A percentile compares a stretch with the other conserved stretches of the same genome.
Evolutionary conservation across 2,329 filamentous ascomycete species (phyloP).

Genomic region (Cadophora sp.): DNA sequence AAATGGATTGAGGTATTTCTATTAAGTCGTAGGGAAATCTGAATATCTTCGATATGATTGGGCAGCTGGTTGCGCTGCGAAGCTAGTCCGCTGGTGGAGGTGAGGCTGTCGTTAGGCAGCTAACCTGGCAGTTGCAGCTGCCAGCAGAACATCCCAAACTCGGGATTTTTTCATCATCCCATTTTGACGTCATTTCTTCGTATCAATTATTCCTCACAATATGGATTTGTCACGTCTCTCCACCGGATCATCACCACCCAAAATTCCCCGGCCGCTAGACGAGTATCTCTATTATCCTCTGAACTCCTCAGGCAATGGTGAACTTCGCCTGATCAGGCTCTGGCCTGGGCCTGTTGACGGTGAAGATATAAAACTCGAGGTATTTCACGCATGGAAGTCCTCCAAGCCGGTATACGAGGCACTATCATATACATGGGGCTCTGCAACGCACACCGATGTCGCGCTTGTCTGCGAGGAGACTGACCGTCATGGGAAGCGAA

Average conservation of each 20-base stretch:
- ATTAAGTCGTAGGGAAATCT: too few species aligned
- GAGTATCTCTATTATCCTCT: slow-evolving; percentile 16
- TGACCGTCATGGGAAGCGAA: neutral
- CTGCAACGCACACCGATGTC: neutral
- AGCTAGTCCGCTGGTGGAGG: slow-evolving; percentile 1
- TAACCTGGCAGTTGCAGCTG: neutral
- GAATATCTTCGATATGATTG: neutral
- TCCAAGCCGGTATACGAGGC: slow-evolving; percentile 25
- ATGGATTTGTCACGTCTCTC: neutral
- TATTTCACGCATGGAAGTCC: slow-evolving; percentile 16
- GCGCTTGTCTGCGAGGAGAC: neutral
- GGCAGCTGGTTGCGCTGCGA: neutral
- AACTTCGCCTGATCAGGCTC: slow-evolving; percentile 26
- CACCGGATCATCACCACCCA: neutral
- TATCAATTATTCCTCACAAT: too few species aligned
- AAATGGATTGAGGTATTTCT: too few species aligned
- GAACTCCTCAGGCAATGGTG: neutral
- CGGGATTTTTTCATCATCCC: too few species aligned
- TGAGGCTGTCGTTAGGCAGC: slow-evolving; percentile 9
- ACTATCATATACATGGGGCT: slow-evolving; percentile 29
- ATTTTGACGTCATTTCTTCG: too few species aligned
- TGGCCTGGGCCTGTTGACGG: slow-evolving; percentile 10
- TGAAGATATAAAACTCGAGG: slow-evolving; percentile 16
- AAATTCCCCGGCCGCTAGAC: neutral
- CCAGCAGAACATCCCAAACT: neutral